Conservation (phyloP, 768 basidiomycete species). For the Phanerochaete carnosa region DNA sequence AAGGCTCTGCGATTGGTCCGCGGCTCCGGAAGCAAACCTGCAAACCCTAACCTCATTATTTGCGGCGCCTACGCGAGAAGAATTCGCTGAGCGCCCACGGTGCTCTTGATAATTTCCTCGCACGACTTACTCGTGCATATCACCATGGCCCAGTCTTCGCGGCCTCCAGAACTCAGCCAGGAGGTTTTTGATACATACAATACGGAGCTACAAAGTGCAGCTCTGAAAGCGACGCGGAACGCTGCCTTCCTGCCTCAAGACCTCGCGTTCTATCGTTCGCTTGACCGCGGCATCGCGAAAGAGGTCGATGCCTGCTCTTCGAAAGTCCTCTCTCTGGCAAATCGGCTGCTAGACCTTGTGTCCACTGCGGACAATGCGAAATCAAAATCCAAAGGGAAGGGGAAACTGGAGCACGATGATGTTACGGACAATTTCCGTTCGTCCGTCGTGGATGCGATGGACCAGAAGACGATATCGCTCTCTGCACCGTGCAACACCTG, state of each 20-base stretch:
- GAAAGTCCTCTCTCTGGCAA: conserved; percentile 63
- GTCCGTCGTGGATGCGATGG: conserved; percentile 79
- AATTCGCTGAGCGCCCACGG: not conserved
- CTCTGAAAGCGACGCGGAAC: conserved; percentile 60
- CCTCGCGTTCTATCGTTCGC: conserved; percentile 85
- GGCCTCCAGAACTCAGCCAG: not conserved
- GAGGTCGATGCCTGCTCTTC: conserved; percentile 69
- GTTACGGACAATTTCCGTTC: conserved; percentile 80
- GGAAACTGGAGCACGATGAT: conserved; percentile 43
- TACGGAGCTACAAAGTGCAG: conserved; percentile 52
- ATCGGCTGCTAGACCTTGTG: conserved; percentile 55
- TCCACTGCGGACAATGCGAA: conserved; percentile 53
- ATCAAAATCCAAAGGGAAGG: conserved; percentile 49
- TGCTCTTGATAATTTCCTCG: not conserved
- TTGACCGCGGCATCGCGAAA: conserved; percentile 66
- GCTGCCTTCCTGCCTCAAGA: conserved; percentile 67
- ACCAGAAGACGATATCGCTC: conserved; percentile 81
- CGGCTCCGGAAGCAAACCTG: not conserved
- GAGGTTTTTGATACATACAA: conserved; percentile 51
- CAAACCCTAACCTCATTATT: not conserved
- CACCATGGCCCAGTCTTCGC: not conserved
- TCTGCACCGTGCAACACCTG: conserved; percentile 95
- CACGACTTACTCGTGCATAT: not conserved
- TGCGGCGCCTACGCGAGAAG: not conserved
- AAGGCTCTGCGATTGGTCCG: not conserved